A percentile compares a stretch with the other conserved stretches of the same genome.
phyloP scores from a whole-genome alignment of 192 early-diverging fungal species.

The Entomortierella lignicola region DNA sequence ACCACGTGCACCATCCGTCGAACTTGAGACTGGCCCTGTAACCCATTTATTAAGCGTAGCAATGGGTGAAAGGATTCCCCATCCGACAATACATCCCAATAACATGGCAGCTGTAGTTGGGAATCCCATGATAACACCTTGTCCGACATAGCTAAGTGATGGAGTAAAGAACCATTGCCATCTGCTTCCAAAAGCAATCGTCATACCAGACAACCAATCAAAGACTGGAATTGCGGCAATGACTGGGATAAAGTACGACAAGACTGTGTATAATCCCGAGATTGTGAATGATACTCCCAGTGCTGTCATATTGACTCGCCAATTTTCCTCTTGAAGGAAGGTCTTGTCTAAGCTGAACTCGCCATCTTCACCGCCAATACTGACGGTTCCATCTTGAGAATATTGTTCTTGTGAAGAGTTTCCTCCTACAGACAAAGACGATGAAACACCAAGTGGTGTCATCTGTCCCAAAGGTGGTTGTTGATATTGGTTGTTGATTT shows the following conservation, averaged over 20 bases:
- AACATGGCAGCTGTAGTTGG: constrained; percentile 81
- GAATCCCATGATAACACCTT: constrained; percentile 86
- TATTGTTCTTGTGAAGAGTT: neutral
- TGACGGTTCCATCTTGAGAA: neutral
- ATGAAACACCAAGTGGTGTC: constrained; percentile 20
- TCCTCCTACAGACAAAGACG: constrained; percentile 11
- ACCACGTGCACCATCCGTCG: constrained; percentile 75
- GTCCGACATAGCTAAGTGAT: constrained; percentile 80
- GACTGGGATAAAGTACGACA: constrained; percentile 70
- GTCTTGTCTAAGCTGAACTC: constrained; percentile 48
- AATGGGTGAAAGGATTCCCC: constrained; percentile 79
- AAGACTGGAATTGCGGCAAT: constrained; percentile 69
- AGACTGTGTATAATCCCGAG: constrained; percentile 73
- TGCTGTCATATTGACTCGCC: constrained; percentile 69
- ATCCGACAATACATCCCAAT: constrained; percentile 74
- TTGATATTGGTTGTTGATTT: constrained; percentile 4
- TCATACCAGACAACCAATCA: constrained; percentile 62
- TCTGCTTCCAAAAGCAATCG: constrained; percentile 56
- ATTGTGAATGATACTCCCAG: constrained; percentile 67
- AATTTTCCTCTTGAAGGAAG: constrained; percentile 63
- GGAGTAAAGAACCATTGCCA: constrained; percentile 82
- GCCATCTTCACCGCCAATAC: constrained; percentile 45
- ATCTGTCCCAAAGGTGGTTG: constrained; percentile 24
- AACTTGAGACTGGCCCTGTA: constrained; percentile 72
- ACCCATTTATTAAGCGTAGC: constrained; percentile 79